These are phyloP conservation scores for Diutina pseudorugosa DNA, from an alignment of 1,139 yeast species.

Conservation along the genomic window DNA sequence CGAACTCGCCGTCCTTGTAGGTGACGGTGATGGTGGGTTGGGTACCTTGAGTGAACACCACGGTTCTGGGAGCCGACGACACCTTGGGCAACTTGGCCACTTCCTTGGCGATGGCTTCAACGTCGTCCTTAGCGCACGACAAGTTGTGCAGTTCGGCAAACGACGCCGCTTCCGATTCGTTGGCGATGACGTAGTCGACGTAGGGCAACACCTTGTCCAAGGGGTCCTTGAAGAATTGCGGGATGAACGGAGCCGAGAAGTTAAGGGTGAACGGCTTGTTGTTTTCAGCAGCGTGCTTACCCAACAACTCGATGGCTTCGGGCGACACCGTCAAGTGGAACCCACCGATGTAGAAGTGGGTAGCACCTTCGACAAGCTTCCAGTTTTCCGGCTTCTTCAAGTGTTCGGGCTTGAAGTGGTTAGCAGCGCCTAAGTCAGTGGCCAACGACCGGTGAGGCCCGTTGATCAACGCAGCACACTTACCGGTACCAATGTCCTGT, in stretches of 20 bases:
- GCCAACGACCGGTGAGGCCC: slow-evolving; percentile 86
- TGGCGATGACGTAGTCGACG: slow-evolving; percentile 87
- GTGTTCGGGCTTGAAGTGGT: slow-evolving; percentile 86
- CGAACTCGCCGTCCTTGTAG: slow-evolving; percentile 30
- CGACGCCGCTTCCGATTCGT: slow-evolving; percentile 94
- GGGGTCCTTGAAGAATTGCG: slow-evolving; percentile 90
- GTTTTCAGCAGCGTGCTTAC: slow-evolving; percentile 78
- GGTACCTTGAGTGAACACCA: slow-evolving; percentile 84
- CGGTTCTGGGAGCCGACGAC: slow-evolving; percentile 62
- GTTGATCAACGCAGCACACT: slow-evolving; percentile 92
- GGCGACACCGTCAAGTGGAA: slow-evolving; percentile 97
- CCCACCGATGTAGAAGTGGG: slow-evolving; percentile 87
- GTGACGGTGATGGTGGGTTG: slow-evolving; percentile 76
- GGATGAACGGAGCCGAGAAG: slow-evolving; percentile 93
- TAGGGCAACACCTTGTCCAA: slow-evolving; percentile 72
- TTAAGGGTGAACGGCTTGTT: slow-evolving; percentile 80
- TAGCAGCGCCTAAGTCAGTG: slow-evolving; percentile 96
- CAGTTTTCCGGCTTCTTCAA: slow-evolving; percentile 85
- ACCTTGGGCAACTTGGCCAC: slow-evolving; percentile 77
- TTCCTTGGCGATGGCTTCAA: slow-evolving; percentile 60
- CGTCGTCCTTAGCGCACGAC: slow-evolving; percentile 40
- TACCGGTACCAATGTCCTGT: slow-evolving; percentile 74
- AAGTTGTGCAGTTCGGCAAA: slow-evolving; percentile 78
- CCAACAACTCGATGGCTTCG: slow-evolving; percentile 80
- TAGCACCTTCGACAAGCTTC: slow-evolving; percentile 71